These are phyloP conservation scores for Vitis hybrid DNA, from an alignment of 177 flowering plant genomes.

Conservation along the genomic window DNA sequence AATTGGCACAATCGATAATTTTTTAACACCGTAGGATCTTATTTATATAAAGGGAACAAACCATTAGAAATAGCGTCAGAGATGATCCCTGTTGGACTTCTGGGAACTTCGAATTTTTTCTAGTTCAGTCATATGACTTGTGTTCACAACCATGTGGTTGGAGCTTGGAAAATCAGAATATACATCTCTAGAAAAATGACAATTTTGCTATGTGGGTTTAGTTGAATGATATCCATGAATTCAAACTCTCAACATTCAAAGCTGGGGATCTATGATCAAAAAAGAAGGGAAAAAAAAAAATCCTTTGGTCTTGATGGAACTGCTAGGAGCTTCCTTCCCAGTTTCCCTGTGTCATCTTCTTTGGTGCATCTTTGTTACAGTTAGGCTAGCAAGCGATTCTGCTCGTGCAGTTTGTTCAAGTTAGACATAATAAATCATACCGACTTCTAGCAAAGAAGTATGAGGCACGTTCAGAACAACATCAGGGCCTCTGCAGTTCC, in stretches of 20 bases:
- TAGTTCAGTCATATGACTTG: no score
- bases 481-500: slow-evolving; percentile 60
- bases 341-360: background rate
- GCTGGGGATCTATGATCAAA: background rate
- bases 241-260: background rate
- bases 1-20: no score
- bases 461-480: slow-evolving; percentile 57
- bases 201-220: background rate
- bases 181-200: background rate
- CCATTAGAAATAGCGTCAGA: no score
- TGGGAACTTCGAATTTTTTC: no score
- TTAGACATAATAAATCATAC: slow-evolving; percentile 69
- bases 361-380: background rate
- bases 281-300: no score
- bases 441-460: slow-evolving; percentile 64
- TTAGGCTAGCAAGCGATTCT: background rate
- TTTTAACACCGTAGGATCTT: no score
- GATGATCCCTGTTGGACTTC: no score
- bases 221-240: background rate
- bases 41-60: no score
- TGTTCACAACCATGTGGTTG: no score
- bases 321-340: background rate
- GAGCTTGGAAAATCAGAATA: background rate
- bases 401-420: background rate
- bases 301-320: background rate